Evolutionary conservation across 352 stramenopile species (phyloP).

Genomic region (Globisporangium carolinianum): DNA sequence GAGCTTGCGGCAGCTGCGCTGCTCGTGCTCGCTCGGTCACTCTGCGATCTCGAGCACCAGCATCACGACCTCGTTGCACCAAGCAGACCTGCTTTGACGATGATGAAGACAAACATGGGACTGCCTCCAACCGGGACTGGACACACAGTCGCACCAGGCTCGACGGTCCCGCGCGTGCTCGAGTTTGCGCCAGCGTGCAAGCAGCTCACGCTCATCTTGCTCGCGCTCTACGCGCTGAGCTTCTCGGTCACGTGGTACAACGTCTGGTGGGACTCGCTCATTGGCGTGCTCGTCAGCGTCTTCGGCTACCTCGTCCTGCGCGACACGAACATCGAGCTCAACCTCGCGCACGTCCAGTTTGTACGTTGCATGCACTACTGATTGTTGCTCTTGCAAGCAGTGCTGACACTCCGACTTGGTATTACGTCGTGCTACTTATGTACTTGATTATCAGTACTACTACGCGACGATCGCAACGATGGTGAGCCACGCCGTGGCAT

Average conservation of each 20-base stretch:
- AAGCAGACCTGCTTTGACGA: too few species aligned
- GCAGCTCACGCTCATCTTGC: conserved; percentile 43
- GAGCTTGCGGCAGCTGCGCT: neutral
- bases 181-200: conserved; percentile 59
- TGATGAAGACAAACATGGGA: too few species aligned
- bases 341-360: conserved; percentile 22
- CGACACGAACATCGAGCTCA: conserved; percentile 39
- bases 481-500: conserved; percentile 47
- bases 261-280: conserved; percentile 76
- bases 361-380: too few species aligned
- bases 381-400: too few species aligned
- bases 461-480: conserved; percentile 46
- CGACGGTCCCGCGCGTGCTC: conserved; percentile 37
- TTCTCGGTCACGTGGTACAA: conserved; percentile 76
- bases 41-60: neutral
- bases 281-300: conserved; percentile 36
- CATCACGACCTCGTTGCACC: neutral
- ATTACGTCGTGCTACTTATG: too few species aligned
- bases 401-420: too few species aligned
- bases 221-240: conserved; percentile 45
- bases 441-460: too few species aligned
- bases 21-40: too few species aligned
- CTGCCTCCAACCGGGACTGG: too few species aligned
- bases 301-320: conserved; percentile 51
- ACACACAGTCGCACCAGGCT: neutral